phyloP scores from a whole-genome alignment of 1,139 yeast species.

The Yamadazyma jaroonii region DNA sequence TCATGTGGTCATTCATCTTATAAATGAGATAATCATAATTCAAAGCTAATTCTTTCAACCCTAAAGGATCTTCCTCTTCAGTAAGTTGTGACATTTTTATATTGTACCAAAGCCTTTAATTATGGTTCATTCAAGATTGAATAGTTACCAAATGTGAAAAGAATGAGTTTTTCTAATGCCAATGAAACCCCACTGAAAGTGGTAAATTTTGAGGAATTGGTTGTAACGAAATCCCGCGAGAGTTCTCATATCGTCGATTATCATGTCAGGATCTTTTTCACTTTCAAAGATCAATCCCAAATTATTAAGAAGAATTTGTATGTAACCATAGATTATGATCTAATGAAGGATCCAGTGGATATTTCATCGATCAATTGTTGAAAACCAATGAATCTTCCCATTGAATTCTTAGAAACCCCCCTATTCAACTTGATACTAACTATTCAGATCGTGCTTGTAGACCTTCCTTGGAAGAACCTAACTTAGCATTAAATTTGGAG shows the following conservation, averaged over 20 bases:
- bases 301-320: conserved; percentile 63
- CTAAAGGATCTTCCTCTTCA: conserved; percentile 50
- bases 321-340: too few species aligned
- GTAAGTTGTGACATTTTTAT: neutral
- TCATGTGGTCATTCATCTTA: conserved; percentile 55
- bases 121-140: too few species aligned
- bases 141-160: too few species aligned
- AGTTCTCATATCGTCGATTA: conserved; percentile 1
- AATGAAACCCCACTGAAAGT: too few species aligned
- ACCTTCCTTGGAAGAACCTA: conserved; percentile 82
- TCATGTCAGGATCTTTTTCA: conserved; percentile 31
- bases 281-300: conserved; percentile 54
- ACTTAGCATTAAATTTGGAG: conserved; percentile 81
- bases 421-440: conserved; percentile 16
- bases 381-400: neutral
- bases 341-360: neutral
- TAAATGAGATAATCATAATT: conserved; percentile 62
- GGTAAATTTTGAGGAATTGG: too few species aligned
- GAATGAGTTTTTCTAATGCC: neutral
- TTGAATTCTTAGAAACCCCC: neutral
- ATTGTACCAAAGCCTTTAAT: too few species aligned
- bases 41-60: conserved; percentile 55
- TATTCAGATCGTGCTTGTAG: conserved; percentile 78
- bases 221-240: neutral
- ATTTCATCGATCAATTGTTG: neutral